Conservation (phyloP, 768 basidiomycete genomes). For the Xerocomus brunneocitrinus region DNA sequence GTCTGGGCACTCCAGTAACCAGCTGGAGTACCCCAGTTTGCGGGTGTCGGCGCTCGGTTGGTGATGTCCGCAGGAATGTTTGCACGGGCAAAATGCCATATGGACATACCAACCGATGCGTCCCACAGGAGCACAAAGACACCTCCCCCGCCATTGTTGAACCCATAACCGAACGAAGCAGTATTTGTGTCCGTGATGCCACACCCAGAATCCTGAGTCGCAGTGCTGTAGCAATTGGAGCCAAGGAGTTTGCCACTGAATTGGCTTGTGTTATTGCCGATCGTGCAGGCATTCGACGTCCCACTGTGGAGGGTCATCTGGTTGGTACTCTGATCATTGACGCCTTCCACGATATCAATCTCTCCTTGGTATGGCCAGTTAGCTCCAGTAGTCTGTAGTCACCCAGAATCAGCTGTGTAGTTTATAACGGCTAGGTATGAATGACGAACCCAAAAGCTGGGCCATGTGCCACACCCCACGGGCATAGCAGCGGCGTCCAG, state of each 20-base stretch:
- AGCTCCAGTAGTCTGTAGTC: slow-evolving; percentile 39
- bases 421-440: neutral
- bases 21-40: slow-evolving; percentile 47
- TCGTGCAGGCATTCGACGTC: slow-evolving; percentile 34
- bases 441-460: slow-evolving; percentile 48
- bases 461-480: slow-evolving; percentile 60
- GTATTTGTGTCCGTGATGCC: slow-evolving; percentile 40
- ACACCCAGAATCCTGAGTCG: slow-evolving; percentile 44
- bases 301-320: slow-evolving; percentile 65
- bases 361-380: slow-evolving; percentile 55
- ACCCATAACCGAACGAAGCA: slow-evolving; percentile 39
- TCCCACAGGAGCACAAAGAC: slow-evolving; percentile 59
- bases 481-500: slow-evolving; percentile 71
- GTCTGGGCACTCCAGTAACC: slow-evolving; percentile 47
- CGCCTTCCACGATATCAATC: slow-evolving; percentile 74
- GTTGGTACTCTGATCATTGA: slow-evolving; percentile 54
- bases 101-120: slow-evolving; percentile 39
- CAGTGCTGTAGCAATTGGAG: slow-evolving; percentile 39
- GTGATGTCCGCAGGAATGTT: slow-evolving; percentile 51
- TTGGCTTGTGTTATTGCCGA: slow-evolving; percentile 11
- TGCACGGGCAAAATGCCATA: slow-evolving; percentile 53
- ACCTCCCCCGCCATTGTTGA: slow-evolving; percentile 40
- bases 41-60: slow-evolving; percentile 41
- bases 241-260: slow-evolving; percentile 24
- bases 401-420: neutral